Conservation (phyloP, 2,329 filamentous ascomycete genomes). For the Amylocarpus encephaloides region DNA sequence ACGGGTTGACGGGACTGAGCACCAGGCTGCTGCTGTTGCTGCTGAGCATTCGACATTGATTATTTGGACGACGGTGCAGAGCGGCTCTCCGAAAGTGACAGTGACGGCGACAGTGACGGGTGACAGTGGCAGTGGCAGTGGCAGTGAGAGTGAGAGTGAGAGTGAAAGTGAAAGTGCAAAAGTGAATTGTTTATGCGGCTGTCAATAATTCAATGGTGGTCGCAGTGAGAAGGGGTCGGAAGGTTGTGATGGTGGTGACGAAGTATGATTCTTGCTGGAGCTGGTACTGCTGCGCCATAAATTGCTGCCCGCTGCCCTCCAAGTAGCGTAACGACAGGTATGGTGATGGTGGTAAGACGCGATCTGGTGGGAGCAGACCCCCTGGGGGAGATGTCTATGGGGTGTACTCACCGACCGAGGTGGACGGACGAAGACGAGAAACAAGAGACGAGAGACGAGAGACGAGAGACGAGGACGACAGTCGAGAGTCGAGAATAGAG, state of each 20-base stretch:
- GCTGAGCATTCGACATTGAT: constrained; percentile 30
- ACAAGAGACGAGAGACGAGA: no score
- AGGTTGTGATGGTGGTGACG: background rate
- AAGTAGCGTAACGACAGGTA: background rate
- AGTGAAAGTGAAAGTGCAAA: no score
- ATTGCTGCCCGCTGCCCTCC: background rate
- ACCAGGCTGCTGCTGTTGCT: constrained; percentile 13
- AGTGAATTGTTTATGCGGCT: background rate
- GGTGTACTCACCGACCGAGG: no score
- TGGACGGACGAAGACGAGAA: no score
- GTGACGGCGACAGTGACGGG: background rate
- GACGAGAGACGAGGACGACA: no score
- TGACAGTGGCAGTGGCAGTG: background rate
- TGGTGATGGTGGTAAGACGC: background rate
- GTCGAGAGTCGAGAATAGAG: no score
- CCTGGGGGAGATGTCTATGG: no score
- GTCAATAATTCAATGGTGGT: background rate
- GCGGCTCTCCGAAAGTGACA: constrained; percentile 26
- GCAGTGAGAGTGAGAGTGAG: background rate
- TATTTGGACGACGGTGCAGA: constrained; percentile 29
- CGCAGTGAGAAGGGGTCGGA: background rate
- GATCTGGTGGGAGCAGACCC: background rate
- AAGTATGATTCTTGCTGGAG: no score
- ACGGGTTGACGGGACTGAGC: constrained; percentile 23
- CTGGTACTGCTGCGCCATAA: background rate